These are phyloP conservation scores for Rhodotorula sphaerocarpa DNA, from an alignment of 768 basidiomycete genomes.

Conservation along the genomic window DNA sequence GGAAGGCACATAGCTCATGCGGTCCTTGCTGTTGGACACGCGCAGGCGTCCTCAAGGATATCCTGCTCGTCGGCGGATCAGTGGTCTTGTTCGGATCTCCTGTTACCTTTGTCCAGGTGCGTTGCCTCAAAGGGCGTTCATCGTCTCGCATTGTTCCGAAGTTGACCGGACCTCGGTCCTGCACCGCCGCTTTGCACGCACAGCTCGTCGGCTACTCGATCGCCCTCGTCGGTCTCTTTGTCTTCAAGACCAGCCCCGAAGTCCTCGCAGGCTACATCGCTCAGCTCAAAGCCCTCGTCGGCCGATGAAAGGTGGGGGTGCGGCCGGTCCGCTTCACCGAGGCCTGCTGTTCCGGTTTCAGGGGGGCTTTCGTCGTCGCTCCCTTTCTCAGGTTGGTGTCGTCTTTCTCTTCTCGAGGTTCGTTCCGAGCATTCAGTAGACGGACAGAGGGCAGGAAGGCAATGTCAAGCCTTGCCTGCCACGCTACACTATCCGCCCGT, in stretches of 20 bases:
- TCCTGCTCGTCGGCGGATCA: conserved; percentile 82
- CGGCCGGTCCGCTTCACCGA: neutral
- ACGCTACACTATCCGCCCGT: no score
- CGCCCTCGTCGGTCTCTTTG: conserved; percentile 15
- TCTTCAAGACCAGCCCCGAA: conserved; percentile 34
- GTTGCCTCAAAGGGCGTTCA: no score
- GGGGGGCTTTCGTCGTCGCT: no score
- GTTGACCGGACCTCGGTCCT: neutral
- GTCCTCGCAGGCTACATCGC: conserved; percentile 27
- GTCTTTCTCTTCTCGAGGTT: no score
- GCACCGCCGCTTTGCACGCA: conserved; percentile 50
- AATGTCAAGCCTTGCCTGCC: no score
- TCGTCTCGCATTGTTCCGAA: conserved; percentile 37
- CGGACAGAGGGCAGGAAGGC: no score
- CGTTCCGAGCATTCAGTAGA: no score
- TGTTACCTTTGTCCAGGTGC: conserved; percentile 65
- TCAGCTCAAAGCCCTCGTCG: conserved; percentile 7
- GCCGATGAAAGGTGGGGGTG: neutral
- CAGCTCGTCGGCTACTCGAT: conserved; percentile 35
- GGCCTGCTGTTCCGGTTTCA: no score
- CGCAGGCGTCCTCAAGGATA: conserved; percentile 56
- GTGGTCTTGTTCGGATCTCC: conserved; percentile 70
- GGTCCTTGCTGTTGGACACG: neutral
- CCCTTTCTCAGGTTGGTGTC: no score
- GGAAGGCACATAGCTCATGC: no score